These are phyloP conservation scores for Dryas octopetala DNA, from an alignment of 306 rosid genomes.

Conservation along the genomic window DNA sequence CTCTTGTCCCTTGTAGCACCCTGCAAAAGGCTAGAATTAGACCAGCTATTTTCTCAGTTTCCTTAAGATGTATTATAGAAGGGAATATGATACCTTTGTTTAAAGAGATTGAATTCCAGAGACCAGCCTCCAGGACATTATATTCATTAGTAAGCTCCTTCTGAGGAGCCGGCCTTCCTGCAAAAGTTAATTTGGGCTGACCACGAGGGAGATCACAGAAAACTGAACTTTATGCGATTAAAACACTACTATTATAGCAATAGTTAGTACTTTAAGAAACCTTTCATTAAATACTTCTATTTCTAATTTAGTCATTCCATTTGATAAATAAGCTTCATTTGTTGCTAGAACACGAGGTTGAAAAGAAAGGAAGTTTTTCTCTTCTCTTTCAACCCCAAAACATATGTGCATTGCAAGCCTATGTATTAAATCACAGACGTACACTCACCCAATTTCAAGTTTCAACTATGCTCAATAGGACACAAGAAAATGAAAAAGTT, in stretches of 20 bases:
- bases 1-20: slow-evolving; percentile 97
- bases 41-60: slow-evolving; percentile 13
- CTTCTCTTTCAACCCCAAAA: background rate
- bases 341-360: background rate
- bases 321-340: background rate
- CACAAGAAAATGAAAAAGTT: slow-evolving; percentile 2
- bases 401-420: background rate
- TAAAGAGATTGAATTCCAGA: slow-evolving; percentile 87
- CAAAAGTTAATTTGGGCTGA: slow-evolving; percentile 22
- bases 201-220: slow-evolving; percentile 14
- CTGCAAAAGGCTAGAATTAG: slow-evolving; percentile 42
- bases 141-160: slow-evolving; percentile 88
- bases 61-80: slow-evolving; percentile 17
- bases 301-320: background rate
- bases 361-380: background rate
- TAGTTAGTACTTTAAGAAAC: background rate
- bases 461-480: background rate
- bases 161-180: slow-evolving; percentile 92
- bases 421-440: background rate
- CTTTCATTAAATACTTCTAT: background rate
- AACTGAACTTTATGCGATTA: slow-evolving; percentile 1
- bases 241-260: background rate
- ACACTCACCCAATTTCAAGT: background rate
- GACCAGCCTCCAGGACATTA: slow-evolving; percentile 87
- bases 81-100: slow-evolving; percentile 57